Evolutionary conservation across 1,284 basidiomycete genomes (phyloP).

Genomic region (Wolfiporia cocos): DNA sequence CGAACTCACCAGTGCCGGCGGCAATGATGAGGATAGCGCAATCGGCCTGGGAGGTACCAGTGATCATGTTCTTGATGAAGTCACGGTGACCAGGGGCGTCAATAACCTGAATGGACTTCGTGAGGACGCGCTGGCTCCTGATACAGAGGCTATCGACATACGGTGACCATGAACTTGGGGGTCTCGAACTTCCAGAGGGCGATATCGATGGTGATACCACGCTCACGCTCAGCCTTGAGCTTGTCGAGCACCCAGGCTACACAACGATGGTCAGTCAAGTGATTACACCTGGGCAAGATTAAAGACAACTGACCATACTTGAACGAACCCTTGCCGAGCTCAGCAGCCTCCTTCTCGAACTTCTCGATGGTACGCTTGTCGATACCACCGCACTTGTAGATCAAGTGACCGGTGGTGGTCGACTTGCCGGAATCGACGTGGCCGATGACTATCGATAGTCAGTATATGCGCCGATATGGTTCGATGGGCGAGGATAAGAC

Average conservation of each 20-base stretch:
- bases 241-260: slow-evolving; percentile 99
- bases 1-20: slow-evolving; percentile 99
- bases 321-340: slow-evolving; percentile 99
- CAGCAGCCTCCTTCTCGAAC: slow-evolving; percentile 99
- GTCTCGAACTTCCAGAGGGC: slow-evolving; percentile 99
- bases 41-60: slow-evolving; percentile 99
- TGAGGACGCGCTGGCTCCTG: background rate
- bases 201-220: slow-evolving; percentile 99
- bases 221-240: slow-evolving; percentile 99
- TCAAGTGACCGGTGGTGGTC: slow-evolving; percentile 99
- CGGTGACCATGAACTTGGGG: slow-evolving; percentile 86
- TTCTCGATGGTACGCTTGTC: slow-evolving; percentile 99
- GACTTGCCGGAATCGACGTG: slow-evolving; percentile 99
- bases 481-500: slow-evolving; percentile 24
- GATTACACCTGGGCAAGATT: slow-evolving; percentile 6
- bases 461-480: slow-evolving; percentile 6
- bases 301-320: slow-evolving; percentile 74
- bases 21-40: slow-evolving; percentile 99
- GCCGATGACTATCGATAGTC: slow-evolving; percentile 70
- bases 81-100: slow-evolving; percentile 99
- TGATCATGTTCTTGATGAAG: slow-evolving; percentile 99
- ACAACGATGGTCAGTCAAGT: slow-evolving; percentile 19
- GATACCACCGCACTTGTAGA: slow-evolving; percentile 99
- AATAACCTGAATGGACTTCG: slow-evolving; percentile 60
- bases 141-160: slow-evolving; percentile 34